Percentiles rank a stretch among this genome's conserved stretches.
These are phyloP conservation scores for Leishmania tropica DNA, from an alignment of 208 protist species.

Conservation along the genomic window DNA sequence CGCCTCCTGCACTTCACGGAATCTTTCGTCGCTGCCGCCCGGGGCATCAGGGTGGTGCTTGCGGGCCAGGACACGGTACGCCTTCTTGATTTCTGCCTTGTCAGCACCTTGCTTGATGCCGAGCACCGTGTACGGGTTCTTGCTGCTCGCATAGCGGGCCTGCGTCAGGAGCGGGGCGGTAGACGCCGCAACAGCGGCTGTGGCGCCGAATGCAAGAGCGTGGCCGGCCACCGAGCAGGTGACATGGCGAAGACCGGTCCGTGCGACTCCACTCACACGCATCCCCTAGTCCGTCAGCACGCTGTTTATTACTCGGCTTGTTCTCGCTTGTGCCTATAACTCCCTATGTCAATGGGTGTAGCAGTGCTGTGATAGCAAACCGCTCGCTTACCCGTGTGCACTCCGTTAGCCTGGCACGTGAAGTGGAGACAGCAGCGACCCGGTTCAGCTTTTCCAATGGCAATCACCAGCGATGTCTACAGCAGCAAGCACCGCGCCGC, in stretches of 20 bases:
- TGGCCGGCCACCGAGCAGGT: neutral
- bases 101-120: slow-evolving; percentile 81
- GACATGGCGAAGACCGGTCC: slow-evolving; percentile 25
- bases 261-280: slow-evolving; percentile 13
- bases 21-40: slow-evolving; percentile 84
- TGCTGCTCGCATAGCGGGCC: slow-evolving; percentile 48
- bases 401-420: neutral
- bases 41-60: slow-evolving; percentile 92
- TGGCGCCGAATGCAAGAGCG: slow-evolving; percentile 13
- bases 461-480: neutral
- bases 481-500: neutral
- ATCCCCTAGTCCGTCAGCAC: slow-evolving; percentile 10
- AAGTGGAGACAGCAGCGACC: neutral
- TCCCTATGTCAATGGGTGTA: neutral
- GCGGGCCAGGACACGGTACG: slow-evolving; percentile 84
- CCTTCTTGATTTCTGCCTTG: slow-evolving; percentile 91
- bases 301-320: neutral
- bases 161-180: slow-evolving; percentile 16
- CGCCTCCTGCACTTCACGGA: slow-evolving; percentile 90
- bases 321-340: neutral
- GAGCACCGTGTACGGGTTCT: slow-evolving; percentile 92
- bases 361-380: neutral
- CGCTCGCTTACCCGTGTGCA: neutral
- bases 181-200: slow-evolving; percentile 8
- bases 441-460: neutral